These are phyloP conservation scores for Plantago ovata DNA, from an alignment of 257 asterid species.

Conservation along the genomic window DNA sequence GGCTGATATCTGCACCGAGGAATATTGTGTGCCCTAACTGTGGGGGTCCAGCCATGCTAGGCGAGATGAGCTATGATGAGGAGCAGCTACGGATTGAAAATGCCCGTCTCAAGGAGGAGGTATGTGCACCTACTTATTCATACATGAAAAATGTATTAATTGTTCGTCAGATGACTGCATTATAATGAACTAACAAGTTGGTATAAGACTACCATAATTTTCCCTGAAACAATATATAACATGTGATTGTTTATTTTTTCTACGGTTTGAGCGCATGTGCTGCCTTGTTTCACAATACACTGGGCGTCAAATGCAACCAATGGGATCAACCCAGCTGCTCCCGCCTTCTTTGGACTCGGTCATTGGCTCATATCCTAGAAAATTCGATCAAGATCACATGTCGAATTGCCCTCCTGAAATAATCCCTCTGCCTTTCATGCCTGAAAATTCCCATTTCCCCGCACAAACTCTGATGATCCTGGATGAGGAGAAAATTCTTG, in stretches of 20 bases:
- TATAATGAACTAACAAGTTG: too few species aligned
- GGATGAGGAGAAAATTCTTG: conserved; percentile 74
- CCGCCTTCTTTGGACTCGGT: conserved; percentile 63
- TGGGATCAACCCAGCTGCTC: conserved; percentile 42
- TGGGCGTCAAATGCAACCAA: conserved; percentile 47
- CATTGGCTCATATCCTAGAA: conserved; percentile 49
- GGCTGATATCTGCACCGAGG: conserved; percentile 68
- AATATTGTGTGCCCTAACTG: conserved; percentile 85
- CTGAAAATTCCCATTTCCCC: conserved; percentile 47
- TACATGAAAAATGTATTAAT: too few species aligned
- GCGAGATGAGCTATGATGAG: conserved; percentile 86
- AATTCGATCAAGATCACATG: conserved; percentile 42
- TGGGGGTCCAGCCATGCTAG: conserved; percentile 87
- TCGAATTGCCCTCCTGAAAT: conserved; percentile 33
- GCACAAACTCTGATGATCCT: conserved; percentile 39
- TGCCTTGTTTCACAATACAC: conserved; percentile 56
- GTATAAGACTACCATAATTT: too few species aligned
- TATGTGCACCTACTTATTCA: not conserved
- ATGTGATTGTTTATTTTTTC: too few species aligned
- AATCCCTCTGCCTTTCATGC: conserved; percentile 46
- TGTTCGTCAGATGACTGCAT: too few species aligned
- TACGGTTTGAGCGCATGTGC: conserved; percentile 66
- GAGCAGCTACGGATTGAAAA: conserved; percentile 85
- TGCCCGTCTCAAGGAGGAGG: conserved; percentile 96
- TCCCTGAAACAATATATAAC: too few species aligned